Conservation (phyloP, 352 stramenopile genomes). For the Proteromonas lacertae region DNA sequence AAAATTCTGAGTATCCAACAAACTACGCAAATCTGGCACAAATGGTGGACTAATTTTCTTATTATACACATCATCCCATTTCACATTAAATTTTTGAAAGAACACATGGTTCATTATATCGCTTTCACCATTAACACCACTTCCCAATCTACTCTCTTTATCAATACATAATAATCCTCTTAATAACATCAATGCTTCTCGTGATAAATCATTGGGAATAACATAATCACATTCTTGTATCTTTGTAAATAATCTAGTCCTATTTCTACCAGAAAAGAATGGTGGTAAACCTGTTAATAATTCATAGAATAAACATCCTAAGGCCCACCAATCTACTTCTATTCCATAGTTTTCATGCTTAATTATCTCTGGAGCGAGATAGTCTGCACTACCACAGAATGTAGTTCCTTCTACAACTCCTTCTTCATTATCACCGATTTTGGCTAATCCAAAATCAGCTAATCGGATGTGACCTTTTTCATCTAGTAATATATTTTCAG, state of each 20-base stretch:
- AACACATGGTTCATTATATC: not conserved
- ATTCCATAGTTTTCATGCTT: not conserved
- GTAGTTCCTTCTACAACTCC: constrained; percentile 65
- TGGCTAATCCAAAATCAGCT: constrained; percentile 28
- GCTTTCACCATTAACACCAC: not conserved
- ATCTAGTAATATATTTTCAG: no score
- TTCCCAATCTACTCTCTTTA: not conserved
- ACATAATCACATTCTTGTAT: not conserved
- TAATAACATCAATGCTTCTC: not conserved
- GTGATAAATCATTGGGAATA: not conserved
- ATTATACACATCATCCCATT: not conserved
- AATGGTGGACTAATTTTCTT: no score
- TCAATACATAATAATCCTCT: not conserved
- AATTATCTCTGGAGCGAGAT: constrained; percentile 1
- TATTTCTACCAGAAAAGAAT: constrained; percentile 1
- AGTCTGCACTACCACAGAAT: constrained; percentile 1
- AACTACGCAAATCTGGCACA: no score
- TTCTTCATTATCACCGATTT: constrained; percentile 74
- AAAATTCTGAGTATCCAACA: no score
- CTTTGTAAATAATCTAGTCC: not conserved
- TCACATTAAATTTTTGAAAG: not conserved
- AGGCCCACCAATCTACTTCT: constrained; percentile 54
- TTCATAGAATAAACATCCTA: constrained; percentile 62
- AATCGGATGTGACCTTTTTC: constrained; percentile 7
- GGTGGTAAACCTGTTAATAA: constrained; percentile 16